Base-by-base conservation (phyloP, 2,329 filamentous ascomycete species). In the Dactylellina sp. region DNA sequence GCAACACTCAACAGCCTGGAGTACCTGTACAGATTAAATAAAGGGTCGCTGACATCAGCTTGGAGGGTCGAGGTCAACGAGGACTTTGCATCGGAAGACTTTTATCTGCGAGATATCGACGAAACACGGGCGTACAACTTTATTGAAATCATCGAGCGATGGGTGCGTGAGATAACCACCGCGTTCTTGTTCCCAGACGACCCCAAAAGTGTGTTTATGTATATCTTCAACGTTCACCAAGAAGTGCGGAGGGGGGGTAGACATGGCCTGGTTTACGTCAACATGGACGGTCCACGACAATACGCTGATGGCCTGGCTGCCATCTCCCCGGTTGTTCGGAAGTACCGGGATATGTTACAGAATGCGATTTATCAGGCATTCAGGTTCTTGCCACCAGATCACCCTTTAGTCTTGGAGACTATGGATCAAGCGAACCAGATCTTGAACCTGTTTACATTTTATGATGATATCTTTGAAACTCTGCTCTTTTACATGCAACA, bases 71-170 rank as follows among this genome's bases (percentile, higher is more conserved):
- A 25, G 9, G 53, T 64, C 1, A 64, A 64, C 25, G 39, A 56
- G 18, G 6, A 56, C 7, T 64, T 64, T 14, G 61, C 61, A 39
- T n/a, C 24, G 4, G 61, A 64, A 3, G 40, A 64, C 6, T 47
- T 47, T 6, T 25, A 53, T 20, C 1, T 20, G 5, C n/a, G 49
- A 7, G 39, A 25, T n/a, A 11, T 37, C 4, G 40, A 44, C 2
- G 20, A 11, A 6, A 7, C 37, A 1, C 25, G 46, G n/a, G 14
- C 16, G 2, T 32, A 24, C 1, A 35, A 24, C 16, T 44, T 56
- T n/a, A 16, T 64, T 4, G 9, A 40, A 18, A 39, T 47, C 7
- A 1, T 64, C 1, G 61, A 56, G 20, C 7, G 6, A 1, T 49
- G 55, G 1, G n/a, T 55, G 4, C n/a, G 35, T 2, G 39, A 46